Base-by-base conservation (phyloP, 2,329 filamentous ascomycete genomes). In the Leptodontidium sp. region DNA sequence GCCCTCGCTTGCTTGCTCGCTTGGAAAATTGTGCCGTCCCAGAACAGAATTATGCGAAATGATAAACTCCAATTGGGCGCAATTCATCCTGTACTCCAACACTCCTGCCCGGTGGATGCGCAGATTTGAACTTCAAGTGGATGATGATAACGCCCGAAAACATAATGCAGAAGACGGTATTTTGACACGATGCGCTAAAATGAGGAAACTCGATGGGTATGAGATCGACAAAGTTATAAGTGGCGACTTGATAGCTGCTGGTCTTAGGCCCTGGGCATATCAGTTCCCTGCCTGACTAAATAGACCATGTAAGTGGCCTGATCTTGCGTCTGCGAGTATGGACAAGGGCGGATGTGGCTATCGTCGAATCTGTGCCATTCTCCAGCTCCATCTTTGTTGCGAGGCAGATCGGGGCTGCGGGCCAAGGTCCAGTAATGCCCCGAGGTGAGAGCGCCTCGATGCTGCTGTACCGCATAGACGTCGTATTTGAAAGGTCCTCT, bases 381-480 rank as follows among this genome's bases (percentile, higher is more conserved):
- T 15, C 71, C 70, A 3, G 70, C 65, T 5, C 26, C 57, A 35
- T 52, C n/a, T 17, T 21, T 15, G 6, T 57, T 61, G 7, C 29
- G 24, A n/a, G 65, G 62, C 29, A 71, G 66, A 53, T 76, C 74
- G 9, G 69, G 68, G 66, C 68, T 71, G 43, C 68, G 71, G 14
- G 68, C 67, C 6, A 73, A 32, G 7, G 74, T 67, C 38, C 65
- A 64, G 64, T 76, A 78, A 65, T 78, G 76, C 0, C 76, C 76
- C 14, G 53, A 49, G 8, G 63, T 50, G 15, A 75, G 45, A 17
- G 55, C 65, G 2, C 76, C 76, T 8, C 32, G 43, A 65, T 77
- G 76, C 26, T 73, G 68, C 17, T 97, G 88, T 7, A 98, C 91
- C 1, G 90, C 95, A 78, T 97, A 98, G 64, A 92, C 90, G 77